Percentiles rank a stretch among this genome's conserved stretches.
Evolutionary conservation across 2,329 filamentous ascomycete species (phyloP).

Genomic region (Trichoderma cornu-damae): DNA sequence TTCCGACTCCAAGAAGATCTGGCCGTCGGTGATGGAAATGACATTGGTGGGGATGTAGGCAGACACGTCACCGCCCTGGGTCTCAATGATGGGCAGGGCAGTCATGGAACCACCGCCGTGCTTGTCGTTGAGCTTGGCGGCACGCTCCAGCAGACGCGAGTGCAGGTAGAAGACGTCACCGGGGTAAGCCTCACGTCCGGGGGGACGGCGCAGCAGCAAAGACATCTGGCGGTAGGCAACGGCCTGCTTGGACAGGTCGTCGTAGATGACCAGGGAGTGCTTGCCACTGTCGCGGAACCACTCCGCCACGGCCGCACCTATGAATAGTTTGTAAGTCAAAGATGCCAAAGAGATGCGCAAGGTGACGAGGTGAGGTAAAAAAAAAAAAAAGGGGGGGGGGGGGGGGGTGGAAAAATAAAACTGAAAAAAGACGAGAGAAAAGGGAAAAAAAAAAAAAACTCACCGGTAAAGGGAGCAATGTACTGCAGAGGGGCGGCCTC

Average conservation of each 20-base stretch:
- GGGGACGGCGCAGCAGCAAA: constrained; percentile 92
- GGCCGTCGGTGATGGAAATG: constrained; percentile 99
- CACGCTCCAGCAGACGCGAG: constrained; percentile 98
- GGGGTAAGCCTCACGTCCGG: constrained; percentile 98
- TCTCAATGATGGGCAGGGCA: constrained; percentile 96
- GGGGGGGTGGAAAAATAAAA: too few relatives aligned
- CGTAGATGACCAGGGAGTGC: constrained; percentile 86
- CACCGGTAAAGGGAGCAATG: constrained; percentile 85
- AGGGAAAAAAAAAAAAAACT: not conserved
- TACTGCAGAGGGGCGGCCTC: constrained; percentile 95
- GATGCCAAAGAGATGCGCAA: too few relatives aligned
- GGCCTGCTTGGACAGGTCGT: constrained; percentile 97
- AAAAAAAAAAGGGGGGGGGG: too few relatives aligned
- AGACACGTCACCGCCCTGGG: constrained; percentile 99
- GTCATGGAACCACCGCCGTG: constrained; percentile 94
- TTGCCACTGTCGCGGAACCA: constrained; percentile 78
- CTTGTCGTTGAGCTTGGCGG: constrained; percentile 97
- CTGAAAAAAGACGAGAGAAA: too few relatives aligned
- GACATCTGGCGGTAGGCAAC: constrained; percentile 99
- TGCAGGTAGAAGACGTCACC: constrained; percentile 99
- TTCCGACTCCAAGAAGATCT: constrained; percentile 99
- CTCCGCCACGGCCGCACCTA: constrained; percentile 64
- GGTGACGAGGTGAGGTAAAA: too few relatives aligned
- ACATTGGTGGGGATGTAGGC: constrained; percentile 99
- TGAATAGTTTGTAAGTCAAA: too few relatives aligned